These are phyloP conservation scores for Cercospora zeae-maydis DNA, from an alignment of 2,329 filamentous ascomycete genomes.

Conservation along the genomic window DNA sequence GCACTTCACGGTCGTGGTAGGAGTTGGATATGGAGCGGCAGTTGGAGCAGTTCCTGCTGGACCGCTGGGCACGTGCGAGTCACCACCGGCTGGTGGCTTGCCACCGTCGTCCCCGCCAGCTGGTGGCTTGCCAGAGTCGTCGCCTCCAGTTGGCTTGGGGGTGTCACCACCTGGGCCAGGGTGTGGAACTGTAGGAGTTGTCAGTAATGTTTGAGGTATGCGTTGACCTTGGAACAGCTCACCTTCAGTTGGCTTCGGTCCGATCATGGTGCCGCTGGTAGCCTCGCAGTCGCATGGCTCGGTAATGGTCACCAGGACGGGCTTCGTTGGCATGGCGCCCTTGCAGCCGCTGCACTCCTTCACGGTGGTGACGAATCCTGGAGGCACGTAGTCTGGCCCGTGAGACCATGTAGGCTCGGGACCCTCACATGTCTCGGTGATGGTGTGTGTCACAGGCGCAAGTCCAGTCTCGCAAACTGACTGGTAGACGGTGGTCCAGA, in stretches of 20 bases:
- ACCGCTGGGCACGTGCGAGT: slow-evolving; percentile 8
- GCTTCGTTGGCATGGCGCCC: slow-evolving; percentile 20
- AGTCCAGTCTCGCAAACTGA: slow-evolving; percentile 37
- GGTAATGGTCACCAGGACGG: slow-evolving; percentile 36
- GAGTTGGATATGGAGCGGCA: slow-evolving; percentile 22
- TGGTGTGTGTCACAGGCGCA: slow-evolving; percentile 36
- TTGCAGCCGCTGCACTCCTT: slow-evolving; percentile 36
- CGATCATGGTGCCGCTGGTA: slow-evolving; percentile 26
- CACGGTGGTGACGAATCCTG: slow-evolving; percentile 36
- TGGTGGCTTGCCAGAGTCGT: slow-evolving; percentile 1
- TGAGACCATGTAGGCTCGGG: slow-evolving; percentile 36
- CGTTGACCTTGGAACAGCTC: not conserved
- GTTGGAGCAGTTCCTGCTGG: slow-evolving; percentile 12
- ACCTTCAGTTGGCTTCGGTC: slow-evolving; percentile 21
- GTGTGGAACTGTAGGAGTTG: not conserved
- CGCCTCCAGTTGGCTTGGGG: slow-evolving; percentile 3
- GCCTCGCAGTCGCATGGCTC: slow-evolving; percentile 37
- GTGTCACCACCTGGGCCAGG: slow-evolving; percentile 1
- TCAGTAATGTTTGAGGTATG: not conserved
- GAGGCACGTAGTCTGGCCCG: slow-evolving; percentile 35
- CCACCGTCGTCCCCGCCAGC: slow-evolving; percentile 3
- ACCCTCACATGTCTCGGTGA: slow-evolving; percentile 38
- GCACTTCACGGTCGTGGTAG: slow-evolving; percentile 21
- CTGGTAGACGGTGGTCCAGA: slow-evolving; percentile 38
- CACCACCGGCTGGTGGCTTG: slow-evolving; percentile 2